Base-by-base conservation (phyloP, 345 rosid species). In the Fremontodendron californicum region DNA sequence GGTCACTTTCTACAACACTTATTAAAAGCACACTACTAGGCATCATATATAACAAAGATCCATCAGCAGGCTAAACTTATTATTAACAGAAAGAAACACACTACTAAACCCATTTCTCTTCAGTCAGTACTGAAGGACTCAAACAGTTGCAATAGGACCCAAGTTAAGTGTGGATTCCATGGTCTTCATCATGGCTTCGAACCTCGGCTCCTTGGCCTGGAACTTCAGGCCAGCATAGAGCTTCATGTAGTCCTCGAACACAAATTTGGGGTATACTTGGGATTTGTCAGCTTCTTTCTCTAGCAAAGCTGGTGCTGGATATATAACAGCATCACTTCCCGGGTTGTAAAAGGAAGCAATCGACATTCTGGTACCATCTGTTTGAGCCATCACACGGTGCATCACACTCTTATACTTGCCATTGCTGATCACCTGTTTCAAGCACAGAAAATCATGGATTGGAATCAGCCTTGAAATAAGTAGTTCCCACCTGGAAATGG, bases 301-400 rank as follows among this genome's bases (percentile, higher is more conserved):
- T 2, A 89, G 84, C 74, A 93, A 76, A 60, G 85, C 83, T 12
- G 90, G 82, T 23, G 96, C 94, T 0, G 99, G 99, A 63, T 60
- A 88, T 69, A 95, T 92, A 27, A 90, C 76, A 2, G 97, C 99
- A 51, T 95, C 96, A 5, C 81, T 85, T 13, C 96, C 94, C 0
- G 99, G 98, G 82, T 95, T 93, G 85, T 93, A 95, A 78, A 95
- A 95, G 27, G 99, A 92, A 3, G 98, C 98, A 3, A 95, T 33
- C 3, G 99, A 95, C 99, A 92, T 93, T 76, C 97, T 85, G 62
- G 80, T 95, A 0, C 99, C 97, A 31, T 90, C 92, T 2, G 85
- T 78, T 62, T 93, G 93, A 3, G 93, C 91, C 13, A 88, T 16
- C 82, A 95, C 99, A 5, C 97, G 82, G 82, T 95, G 99, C 86